phyloP scores from a whole-genome alignment of 495 filamentous ascomycete species.

The Viridothelium virens region DNA sequence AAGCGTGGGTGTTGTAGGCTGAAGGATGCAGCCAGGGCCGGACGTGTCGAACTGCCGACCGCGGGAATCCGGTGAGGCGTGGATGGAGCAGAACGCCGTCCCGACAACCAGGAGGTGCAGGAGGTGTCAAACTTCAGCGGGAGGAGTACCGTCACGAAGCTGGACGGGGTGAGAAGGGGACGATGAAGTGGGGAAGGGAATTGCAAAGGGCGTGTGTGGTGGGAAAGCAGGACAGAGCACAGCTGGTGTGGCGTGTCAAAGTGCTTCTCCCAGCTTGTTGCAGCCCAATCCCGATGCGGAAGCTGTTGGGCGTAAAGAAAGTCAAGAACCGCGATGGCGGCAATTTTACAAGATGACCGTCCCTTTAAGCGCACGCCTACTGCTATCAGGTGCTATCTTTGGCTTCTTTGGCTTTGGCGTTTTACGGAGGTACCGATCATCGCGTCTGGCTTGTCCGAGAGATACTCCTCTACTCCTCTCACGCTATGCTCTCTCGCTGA shows the following conservation, averaged over 20 bases:
- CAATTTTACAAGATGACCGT: too few species aligned
- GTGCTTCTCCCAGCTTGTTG: neutral
- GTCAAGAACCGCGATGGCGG: neutral
- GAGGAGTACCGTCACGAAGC: neutral
- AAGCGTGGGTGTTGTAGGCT: neutral
- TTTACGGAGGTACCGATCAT: neutral
- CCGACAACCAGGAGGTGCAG: neutral
- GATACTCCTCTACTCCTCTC: too few species aligned
- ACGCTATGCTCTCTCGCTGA: too few species aligned
- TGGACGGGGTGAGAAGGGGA: neutral
- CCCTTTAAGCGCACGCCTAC: neutral
- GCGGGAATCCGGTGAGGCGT: neutral
- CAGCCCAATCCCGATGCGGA: constrained; percentile 5
- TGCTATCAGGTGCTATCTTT: neutral
- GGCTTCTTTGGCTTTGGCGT: neutral
- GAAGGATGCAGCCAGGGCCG: neutral
- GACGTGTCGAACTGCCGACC: neutral
- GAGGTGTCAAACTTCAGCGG: neutral
- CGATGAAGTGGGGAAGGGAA: neutral
- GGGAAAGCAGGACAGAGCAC: neutral
- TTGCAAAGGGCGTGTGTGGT: neutral
- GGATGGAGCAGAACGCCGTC: neutral
- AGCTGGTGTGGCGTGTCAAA: neutral
- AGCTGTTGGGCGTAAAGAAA: constrained; percentile 3
- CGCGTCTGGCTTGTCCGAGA: neutral